phyloP scores from a whole-genome alignment of 2,329 filamentous ascomycete species.

The Xylariales sp. region DNA sequence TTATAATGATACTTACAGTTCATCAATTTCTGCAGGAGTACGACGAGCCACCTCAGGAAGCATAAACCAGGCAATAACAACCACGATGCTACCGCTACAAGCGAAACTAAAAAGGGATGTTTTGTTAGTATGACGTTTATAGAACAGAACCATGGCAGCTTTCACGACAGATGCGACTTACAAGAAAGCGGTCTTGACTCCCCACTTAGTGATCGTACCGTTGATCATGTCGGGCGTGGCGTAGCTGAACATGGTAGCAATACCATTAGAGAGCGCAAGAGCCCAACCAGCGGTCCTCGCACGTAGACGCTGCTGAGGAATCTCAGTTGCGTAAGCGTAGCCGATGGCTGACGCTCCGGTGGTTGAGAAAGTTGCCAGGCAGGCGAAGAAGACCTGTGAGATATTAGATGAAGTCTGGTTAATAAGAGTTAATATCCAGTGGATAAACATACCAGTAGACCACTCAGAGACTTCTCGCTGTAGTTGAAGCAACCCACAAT shows the following conservation, averaged over 20 bases:
- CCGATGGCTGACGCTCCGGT: constrained; percentile 5
- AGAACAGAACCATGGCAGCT: not conserved
- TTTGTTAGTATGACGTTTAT: not conserved
- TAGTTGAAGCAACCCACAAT: constrained; percentile 5
- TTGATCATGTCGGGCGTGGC: constrained; percentile 4
- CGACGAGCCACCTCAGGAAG: constrained; percentile 4
- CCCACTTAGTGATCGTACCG: not conserved
- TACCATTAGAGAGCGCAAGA: constrained; percentile 1
- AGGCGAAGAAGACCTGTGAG: constrained; percentile 3
- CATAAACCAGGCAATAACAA: constrained; percentile 3
- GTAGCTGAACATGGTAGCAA: constrained; percentile 5
- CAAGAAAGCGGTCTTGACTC: constrained; percentile 3
- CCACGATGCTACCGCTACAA: not conserved
- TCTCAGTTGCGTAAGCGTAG: constrained; percentile 4
- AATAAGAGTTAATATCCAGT: not conserved
- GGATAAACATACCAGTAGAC: not conserved
- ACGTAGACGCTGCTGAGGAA: constrained; percentile 3
- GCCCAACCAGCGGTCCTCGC: constrained; percentile 2
- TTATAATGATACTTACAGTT: not conserved
- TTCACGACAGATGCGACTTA: not conserved
- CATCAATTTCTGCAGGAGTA: constrained; percentile 3
- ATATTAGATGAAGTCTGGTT: not conserved
- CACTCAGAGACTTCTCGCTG: not conserved
- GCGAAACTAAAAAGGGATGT: not conserved
- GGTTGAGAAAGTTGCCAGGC: constrained; percentile 2